Evolutionary conservation across 352 stramenopile species (phyloP).

Genomic region (Pythium rhizo-oryzae): DNA sequence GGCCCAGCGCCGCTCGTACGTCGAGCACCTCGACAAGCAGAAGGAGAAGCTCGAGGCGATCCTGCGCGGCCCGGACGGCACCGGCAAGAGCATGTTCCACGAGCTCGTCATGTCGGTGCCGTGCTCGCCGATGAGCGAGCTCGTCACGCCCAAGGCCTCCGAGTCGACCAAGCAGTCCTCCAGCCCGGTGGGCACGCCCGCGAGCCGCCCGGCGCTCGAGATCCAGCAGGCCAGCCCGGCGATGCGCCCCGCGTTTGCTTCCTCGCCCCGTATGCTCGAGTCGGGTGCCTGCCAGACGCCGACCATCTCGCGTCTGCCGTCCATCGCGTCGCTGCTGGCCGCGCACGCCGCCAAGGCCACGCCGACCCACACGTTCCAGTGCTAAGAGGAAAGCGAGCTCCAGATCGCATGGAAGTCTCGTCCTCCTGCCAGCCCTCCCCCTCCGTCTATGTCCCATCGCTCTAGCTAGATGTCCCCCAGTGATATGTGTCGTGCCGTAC

Average conservation of each 20-base stretch:
- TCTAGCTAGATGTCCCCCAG: slow-evolving; percentile 15
- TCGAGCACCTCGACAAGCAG: slow-evolving; percentile 75
- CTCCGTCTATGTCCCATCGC: background rate
- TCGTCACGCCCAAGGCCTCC: slow-evolving; percentile 36
- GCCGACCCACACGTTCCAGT: slow-evolving; percentile 25
- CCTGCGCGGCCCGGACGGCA: slow-evolving; percentile 54
- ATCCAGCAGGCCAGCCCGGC: slow-evolving; percentile 14
- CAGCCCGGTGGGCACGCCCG: slow-evolving; percentile 8
- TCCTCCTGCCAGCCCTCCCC: background rate
- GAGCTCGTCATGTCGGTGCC: slow-evolving; percentile 59
- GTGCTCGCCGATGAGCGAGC: slow-evolving; percentile 54
- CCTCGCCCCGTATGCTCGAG: slow-evolving; percentile 19
- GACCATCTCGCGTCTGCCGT: slow-evolving; percentile 47
- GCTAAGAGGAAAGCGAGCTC: slow-evolving; percentile 10
- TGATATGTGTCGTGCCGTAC: slow-evolving; percentile 7
- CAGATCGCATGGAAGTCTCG: slow-evolving; percentile 23
- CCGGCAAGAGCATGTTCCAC: slow-evolving; percentile 57
- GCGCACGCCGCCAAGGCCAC: slow-evolving; percentile 19
- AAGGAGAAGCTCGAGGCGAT: slow-evolving; percentile 71
- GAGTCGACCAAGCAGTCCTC: background rate
- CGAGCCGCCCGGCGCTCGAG: slow-evolving; percentile 3
- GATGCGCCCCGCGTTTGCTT: slow-evolving; percentile 21
- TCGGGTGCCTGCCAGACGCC: slow-evolving; percentile 32
- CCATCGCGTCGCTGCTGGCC: slow-evolving; percentile 59
- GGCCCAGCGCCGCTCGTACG: slow-evolving; percentile 64